These are phyloP conservation scores for Diaporthe australafricana DNA, from an alignment of 2,329 filamentous ascomycete species.

Conservation along the genomic window DNA sequence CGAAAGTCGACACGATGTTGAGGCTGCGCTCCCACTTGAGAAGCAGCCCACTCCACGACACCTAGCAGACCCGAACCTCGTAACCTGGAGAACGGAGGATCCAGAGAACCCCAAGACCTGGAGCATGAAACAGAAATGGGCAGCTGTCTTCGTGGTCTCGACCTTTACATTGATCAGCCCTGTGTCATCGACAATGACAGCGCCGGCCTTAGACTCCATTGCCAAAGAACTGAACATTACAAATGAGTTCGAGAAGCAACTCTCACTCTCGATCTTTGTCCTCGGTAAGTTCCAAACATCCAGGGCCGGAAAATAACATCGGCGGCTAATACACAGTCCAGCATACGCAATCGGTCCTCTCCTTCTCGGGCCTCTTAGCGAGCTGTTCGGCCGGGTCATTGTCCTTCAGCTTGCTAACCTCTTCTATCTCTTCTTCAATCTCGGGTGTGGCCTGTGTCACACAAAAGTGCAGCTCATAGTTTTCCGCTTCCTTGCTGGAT, in stretches of 20 bases:
- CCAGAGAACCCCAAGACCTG: slow-evolving; percentile 42
- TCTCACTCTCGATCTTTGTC: slow-evolving; percentile 65
- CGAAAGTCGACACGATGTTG: slow-evolving; percentile 49
- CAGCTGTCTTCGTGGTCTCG: slow-evolving; percentile 49
- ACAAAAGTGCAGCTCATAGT: slow-evolving; percentile 65
- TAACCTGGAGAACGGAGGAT: slow-evolving; percentile 40
- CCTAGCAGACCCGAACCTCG: slow-evolving; percentile 34
- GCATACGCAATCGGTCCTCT: slow-evolving; percentile 54
- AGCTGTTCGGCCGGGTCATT: slow-evolving; percentile 66
- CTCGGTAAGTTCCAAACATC: slow-evolving; percentile 42
- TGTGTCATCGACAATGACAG: slow-evolving; percentile 60
- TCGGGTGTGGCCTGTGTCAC: slow-evolving; percentile 62
- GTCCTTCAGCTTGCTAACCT: slow-evolving; percentile 66
- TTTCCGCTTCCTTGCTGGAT: slow-evolving; percentile 68
- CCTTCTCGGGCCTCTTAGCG: slow-evolving; percentile 63
- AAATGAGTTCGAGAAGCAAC: slow-evolving; percentile 50
- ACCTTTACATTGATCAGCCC: slow-evolving; percentile 64
- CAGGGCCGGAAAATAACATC: no score
- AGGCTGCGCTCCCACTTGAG: slow-evolving; percentile 45
- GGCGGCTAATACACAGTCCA: background rate
- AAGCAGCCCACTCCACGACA: slow-evolving; percentile 26
- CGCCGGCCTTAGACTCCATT: slow-evolving; percentile 49
- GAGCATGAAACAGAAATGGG: slow-evolving; percentile 39
- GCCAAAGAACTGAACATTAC: slow-evolving; percentile 55
- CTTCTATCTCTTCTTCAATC: slow-evolving; percentile 66